A percentile compares a stretch with the other conserved stretches of the same genome.
Conservation (phyloP, 768 basidiomycete genomes). For the Cystofilobasidium capitatum region DNA sequence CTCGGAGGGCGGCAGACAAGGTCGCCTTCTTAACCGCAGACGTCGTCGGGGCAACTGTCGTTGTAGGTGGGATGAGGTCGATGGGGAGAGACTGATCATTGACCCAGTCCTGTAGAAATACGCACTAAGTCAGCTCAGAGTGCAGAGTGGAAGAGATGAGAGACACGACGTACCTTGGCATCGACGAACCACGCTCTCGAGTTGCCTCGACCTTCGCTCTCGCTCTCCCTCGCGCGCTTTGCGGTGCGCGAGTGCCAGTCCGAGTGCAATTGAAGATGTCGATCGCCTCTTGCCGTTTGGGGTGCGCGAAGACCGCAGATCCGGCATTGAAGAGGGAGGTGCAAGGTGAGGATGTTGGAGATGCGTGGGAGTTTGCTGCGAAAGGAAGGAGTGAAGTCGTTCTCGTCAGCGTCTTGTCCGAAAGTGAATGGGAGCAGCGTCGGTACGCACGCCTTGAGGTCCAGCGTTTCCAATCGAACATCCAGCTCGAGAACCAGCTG, state of each 20-base stretch:
- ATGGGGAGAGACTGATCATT: constrained; percentile 1
- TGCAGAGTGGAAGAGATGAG: background rate
- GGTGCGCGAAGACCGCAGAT: constrained; percentile 20
- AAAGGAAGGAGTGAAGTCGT: background rate
- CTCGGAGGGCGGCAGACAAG: background rate
- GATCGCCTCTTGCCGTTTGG: background rate
- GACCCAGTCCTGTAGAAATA: constrained; percentile 20
- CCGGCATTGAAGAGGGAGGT: constrained; percentile 19
- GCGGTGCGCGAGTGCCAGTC: constrained; percentile 30
- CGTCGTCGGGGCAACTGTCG: background rate
- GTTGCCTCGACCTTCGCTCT: constrained; percentile 25
- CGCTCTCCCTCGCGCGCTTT: constrained; percentile 11
- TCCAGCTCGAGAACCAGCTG: constrained; percentile 14
- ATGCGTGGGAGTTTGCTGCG: constrained; percentile 9
- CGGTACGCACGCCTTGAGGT: constrained; percentile 20
- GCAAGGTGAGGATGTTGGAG: constrained; percentile 13
- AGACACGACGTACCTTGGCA: constrained; percentile 17
- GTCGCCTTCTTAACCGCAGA: background rate
- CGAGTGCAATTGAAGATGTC: constrained; percentile 12
- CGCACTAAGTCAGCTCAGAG: background rate
- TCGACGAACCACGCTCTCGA: constrained; percentile 26
- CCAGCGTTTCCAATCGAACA: constrained; percentile 4
- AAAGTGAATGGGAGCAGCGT: background rate
- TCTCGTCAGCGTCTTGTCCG: background rate
- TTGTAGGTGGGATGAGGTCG: constrained; percentile 7